Evolutionary conservation across 2,329 filamentous ascomycete species (phyloP), one percentile per base, ranked within the genome.

Genomic region (Cladosporium sp.): DNA sequence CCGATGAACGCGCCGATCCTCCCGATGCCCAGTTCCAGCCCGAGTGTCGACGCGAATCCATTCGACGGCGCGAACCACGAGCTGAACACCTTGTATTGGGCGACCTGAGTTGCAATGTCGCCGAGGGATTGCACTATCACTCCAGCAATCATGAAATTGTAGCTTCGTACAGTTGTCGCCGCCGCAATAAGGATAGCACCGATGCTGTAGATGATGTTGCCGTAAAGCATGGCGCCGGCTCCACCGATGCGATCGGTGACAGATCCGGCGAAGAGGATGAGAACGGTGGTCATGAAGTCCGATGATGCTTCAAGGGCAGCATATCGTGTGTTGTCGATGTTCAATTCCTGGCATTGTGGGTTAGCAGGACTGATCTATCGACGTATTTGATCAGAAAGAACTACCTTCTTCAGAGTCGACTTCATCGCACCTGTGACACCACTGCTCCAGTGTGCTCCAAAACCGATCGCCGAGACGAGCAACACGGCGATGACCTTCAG

Each of bases 61-160:
- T 79, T 75, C 7, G 73, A 80, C 0, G 81, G 82, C 0, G 80
- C 72, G 54, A 84, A 84, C 81, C 81, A 84, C 0, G 79, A 81
- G 0, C 79, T 82, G 57, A 84, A 84, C 54, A 84, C 76, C 54
- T 83, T 82, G 62, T 84, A 84, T 60, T 84, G 80, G 0, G 82
- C 82, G 24, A 83, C 73, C 56, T 84, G 80, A 0, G 82, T 84
- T 0, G 81, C 78, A 17, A 83, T 80, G 54, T 84, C 81, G n/a
- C 81, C 81, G 0, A 84, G 64, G 0, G 80, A 74, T 22, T 78
- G 71, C 11, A 84, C 65, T 1, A 84, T 68, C 30, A 74, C 66
- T 1, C 80, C 81, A 13, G 71, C 73, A 32, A 84, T 75, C 80
- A 84, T 83, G 61, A 84, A 79, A 15, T 74, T 73, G 64, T 78